Conservation (phyloP, 495 filamentous ascomycete genomes). For the Penicillium alfredii region DNA sequence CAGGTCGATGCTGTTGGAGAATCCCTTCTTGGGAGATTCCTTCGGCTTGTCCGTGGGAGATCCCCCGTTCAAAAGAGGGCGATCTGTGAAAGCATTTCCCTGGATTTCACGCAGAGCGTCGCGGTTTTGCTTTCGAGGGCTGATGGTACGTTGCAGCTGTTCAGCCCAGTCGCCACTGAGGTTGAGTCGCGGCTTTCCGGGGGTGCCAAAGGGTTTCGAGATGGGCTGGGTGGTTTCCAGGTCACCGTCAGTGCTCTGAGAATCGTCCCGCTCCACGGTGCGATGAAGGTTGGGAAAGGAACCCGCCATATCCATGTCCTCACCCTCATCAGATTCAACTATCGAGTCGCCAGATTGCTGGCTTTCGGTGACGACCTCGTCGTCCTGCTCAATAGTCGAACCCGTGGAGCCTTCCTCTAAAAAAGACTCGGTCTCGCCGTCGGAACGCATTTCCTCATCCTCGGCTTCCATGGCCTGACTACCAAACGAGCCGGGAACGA, state of each 20-base stretch:
- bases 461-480: constrained; percentile 49
- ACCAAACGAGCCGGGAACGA: constrained; percentile 75
- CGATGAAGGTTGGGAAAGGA: constrained; percentile 60
- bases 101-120: constrained; percentile 56
- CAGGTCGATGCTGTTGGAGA: constrained; percentile 77
- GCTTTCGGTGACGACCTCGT: constrained; percentile 54
- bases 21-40: constrained; percentile 47
- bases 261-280: constrained; percentile 58
- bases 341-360: constrained; percentile 57
- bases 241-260: constrained; percentile 38
- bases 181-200: constrained; percentile 53
- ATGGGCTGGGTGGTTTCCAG: constrained; percentile 39
- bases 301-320: constrained; percentile 73
- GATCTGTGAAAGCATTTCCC: constrained; percentile 45
- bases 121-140: constrained; percentile 81
- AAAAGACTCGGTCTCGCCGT: constrained; percentile 64
- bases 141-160: constrained; percentile 85
- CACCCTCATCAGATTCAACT: constrained; percentile 63
- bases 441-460: constrained; percentile 40
- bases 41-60: constrained; percentile 28
- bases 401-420: constrained; percentile 83
- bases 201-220: constrained; percentile 47
- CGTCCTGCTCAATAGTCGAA: constrained; percentile 63
- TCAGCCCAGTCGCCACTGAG: constrained; percentile 74
- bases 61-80: constrained; percentile 25